A percentile compares a stretch with the other conserved stretches of the same genome.
phyloP scores from a whole-genome alignment of 495 filamentous ascomycete genomes.

The Penicillium cosmopolitanum region DNA sequence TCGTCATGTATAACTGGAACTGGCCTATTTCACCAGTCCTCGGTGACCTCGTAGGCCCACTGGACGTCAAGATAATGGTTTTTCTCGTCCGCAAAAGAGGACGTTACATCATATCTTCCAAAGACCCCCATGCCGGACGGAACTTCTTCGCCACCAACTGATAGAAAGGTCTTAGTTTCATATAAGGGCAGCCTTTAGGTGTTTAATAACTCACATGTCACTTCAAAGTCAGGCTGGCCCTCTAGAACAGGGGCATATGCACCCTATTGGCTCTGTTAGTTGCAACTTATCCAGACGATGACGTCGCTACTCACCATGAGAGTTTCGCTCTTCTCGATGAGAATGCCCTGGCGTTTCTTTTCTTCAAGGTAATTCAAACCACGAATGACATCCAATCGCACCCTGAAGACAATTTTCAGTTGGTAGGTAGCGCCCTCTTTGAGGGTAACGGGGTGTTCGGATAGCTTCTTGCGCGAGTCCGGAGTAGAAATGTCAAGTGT shows the following conservation, averaged over 20 bases:
- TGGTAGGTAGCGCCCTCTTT: constrained; percentile 5
- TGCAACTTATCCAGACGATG: not conserved
- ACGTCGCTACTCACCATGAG: constrained; percentile 1
- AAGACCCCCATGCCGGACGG: constrained; percentile 3
- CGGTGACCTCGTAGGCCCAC: not conserved
- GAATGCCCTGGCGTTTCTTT: constrained; percentile 3
- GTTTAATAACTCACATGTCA: not conserved
- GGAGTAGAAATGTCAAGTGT: constrained; percentile 3
- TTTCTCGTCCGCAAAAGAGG: not conserved
- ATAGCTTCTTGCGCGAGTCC: constrained; percentile 9
- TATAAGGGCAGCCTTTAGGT: not conserved
- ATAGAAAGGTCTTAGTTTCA: not conserved
- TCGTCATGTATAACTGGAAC: not conserved
- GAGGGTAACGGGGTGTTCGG: constrained; percentile 2
- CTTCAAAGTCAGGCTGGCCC: constrained; percentile 1
- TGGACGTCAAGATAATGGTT: not conserved
- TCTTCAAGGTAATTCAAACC: constrained; percentile 4
- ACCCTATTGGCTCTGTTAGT: not conserved
- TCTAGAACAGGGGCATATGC: not conserved
- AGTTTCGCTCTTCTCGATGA: constrained; percentile 8
- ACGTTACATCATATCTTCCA: constrained; percentile 2
- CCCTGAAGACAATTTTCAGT: constrained; percentile 5
- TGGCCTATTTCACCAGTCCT: not conserved
- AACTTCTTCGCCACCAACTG: not conserved
- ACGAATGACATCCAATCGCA: not conserved